A percentile compares a stretch with the other conserved stretches of the same genome.
phyloP scores from a whole-genome alignment of 208 protist species.

The Porcisia hertigi region DNA sequence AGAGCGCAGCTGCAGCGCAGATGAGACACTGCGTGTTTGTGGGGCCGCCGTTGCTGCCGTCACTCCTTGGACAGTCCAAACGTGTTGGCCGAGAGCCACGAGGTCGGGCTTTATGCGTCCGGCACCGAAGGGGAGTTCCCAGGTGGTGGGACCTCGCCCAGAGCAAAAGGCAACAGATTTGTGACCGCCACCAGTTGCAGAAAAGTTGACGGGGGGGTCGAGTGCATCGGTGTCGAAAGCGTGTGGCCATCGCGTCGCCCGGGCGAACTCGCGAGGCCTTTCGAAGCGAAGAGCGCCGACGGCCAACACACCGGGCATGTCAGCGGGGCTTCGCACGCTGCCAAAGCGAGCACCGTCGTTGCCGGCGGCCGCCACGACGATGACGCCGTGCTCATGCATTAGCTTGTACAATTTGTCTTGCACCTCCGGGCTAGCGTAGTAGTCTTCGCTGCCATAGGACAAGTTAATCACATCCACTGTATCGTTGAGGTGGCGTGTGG shows the following conservation, averaged over 20 bases:
- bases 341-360: slow-evolving; percentile 96
- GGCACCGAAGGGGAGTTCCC: slow-evolving; percentile 93
- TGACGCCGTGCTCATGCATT: slow-evolving; percentile 90
- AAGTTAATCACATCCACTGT: slow-evolving; percentile 92
- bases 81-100: slow-evolving; percentile 81
- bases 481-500: slow-evolving; percentile 21
- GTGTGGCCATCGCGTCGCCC: not conserved
- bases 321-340: slow-evolving; percentile 96
- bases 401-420: slow-evolving; percentile 29
- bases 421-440: slow-evolving; percentile 80
- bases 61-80: slow-evolving; percentile 36
- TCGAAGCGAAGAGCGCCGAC: slow-evolving; percentile 75
- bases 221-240: not conserved
- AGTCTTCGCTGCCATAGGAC: slow-evolving; percentile 96
- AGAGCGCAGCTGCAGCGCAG: slow-evolving; percentile 28
- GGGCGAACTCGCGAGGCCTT: not conserved
- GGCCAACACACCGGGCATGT: slow-evolving; percentile 95
- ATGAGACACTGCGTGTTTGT: not conserved
- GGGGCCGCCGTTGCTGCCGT: not conserved
- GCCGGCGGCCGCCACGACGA: slow-evolving; percentile 96
- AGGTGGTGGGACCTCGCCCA: slow-evolving; percentile 92
- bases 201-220: not conserved
- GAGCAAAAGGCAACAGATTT: slow-evolving; percentile 86
- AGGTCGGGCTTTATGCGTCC: slow-evolving; percentile 97
- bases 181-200: slow-evolving; percentile 1